Base-by-base conservation (phyloP, 805 yeast genomes). In the Wickerhamomyces tratensis region DNA sequence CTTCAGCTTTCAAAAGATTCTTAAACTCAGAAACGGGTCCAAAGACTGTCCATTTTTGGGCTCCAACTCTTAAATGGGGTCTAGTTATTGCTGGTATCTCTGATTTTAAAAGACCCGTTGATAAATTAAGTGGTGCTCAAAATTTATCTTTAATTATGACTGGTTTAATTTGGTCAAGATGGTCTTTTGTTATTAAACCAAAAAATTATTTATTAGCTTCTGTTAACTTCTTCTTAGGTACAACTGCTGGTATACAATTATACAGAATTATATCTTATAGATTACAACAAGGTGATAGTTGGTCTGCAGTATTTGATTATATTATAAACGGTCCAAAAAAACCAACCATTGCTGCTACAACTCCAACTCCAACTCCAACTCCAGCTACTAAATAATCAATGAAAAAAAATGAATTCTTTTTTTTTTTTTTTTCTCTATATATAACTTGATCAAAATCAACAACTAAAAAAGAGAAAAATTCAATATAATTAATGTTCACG, bases 31-130 rank as follows among this genome's bases (percentile, higher is more conserved):
- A 84, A 60, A 86, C 98, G 15, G 98, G 98, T 31, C 98, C 98
- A 36, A 80, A 68, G 60, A 91, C 98, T n/a, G 89, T 93, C 43
- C 98, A 91, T 61, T 91, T 91, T 66, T 91, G 98, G 98, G 94
- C 46, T 3, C 56, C 56, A 31, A 44, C 47, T 38, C 44, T 51
- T 25, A 52, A 54, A 39, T 91, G 98, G 98, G 72, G 85, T 13
- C 71, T 91, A 47, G 98, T 93, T 29, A 54, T 87, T 52, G 98
- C 98, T 13, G 98, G 98, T 44, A 71, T 86, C 48, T 81, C 74
- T 57, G 98, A 91, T 63, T 68, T 83, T 48, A 72, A 76, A 49
- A 81, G 98, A 67, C 98, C 98, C 2, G 96, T 87, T 35, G 96
- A 91, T 57, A 81, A 82, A 55, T 72, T 91, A 40, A 81, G 93